Conservation (phyloP, 2,329 filamentous ascomycete species). For the Aureobasidium lini region DNA sequence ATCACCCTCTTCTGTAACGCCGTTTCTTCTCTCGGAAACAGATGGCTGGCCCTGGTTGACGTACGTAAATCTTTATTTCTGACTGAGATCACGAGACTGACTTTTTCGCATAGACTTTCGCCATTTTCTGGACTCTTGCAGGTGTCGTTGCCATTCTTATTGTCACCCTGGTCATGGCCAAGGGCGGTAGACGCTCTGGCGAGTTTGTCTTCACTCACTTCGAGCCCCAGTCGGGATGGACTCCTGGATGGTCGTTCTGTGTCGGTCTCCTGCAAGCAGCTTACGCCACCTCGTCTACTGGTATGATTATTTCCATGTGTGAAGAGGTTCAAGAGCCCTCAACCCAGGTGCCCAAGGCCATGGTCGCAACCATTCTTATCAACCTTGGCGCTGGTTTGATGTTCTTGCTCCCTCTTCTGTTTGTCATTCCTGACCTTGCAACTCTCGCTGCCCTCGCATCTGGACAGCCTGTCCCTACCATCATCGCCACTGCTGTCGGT, state of each 20-base stretch:
- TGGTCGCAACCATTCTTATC: slow-evolving; percentile 59
- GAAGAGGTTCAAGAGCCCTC: slow-evolving; percentile 62
- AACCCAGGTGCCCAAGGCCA: slow-evolving; percentile 63
- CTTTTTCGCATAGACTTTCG: slow-evolving; percentile 50
- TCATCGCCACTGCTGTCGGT: slow-evolving; percentile 56
- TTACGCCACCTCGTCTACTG: slow-evolving; percentile 67
- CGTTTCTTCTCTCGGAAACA: slow-evolving; percentile 46
- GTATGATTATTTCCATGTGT: slow-evolving; percentile 75
- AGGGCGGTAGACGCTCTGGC: slow-evolving; percentile 57
- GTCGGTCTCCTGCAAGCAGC: slow-evolving; percentile 65
- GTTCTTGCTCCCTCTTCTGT: slow-evolving; percentile 61
- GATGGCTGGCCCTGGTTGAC: slow-evolving; percentile 53
- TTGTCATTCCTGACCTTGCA: slow-evolving; percentile 58
- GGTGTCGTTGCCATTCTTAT: slow-evolving; percentile 60
- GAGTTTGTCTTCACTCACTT: slow-evolving; percentile 62
- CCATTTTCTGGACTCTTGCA: slow-evolving; percentile 68
- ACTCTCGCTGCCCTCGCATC: slow-evolving; percentile 41
- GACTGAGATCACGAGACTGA: not conserved
- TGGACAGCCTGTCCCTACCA: slow-evolving; percentile 57
- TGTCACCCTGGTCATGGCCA: slow-evolving; percentile 57
- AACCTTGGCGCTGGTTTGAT: slow-evolving; percentile 60
- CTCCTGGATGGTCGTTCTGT: slow-evolving; percentile 62
- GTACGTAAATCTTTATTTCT: slow-evolving; percentile 40
- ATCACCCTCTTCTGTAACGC: slow-evolving; percentile 45
- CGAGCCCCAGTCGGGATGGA: slow-evolving; percentile 62